These are phyloP conservation scores for Cryptococcus hybrid DNA, from an alignment of 1,284 basidiomycete genomes.

Conservation along the genomic window DNA sequence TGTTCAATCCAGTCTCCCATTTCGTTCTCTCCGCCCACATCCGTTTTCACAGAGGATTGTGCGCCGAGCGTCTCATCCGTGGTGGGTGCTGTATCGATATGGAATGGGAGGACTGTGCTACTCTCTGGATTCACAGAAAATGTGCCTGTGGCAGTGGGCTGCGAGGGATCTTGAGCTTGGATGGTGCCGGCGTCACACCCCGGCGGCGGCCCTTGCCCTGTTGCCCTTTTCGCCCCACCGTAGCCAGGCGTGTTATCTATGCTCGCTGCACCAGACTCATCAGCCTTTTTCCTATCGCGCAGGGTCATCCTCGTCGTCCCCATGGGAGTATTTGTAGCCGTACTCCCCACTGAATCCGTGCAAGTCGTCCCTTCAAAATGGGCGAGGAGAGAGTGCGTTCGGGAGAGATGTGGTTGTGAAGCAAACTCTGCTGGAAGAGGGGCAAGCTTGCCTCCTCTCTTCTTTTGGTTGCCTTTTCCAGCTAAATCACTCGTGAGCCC, in stretches of 20 bases:
- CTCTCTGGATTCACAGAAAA: too few relatives aligned
- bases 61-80: too few relatives aligned
- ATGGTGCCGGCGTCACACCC: not conserved
- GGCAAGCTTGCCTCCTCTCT: constrained; percentile 47
- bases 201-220: not conserved
- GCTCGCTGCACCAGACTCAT: constrained; percentile 10
- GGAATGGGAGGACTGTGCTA: too few relatives aligned
- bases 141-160: not conserved
- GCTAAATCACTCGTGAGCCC: constrained; percentile 48
- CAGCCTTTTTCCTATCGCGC: constrained; percentile 57
- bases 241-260: constrained; percentile 10
- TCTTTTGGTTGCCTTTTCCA: constrained; percentile 66
- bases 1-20: not conserved
- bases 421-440: constrained; percentile 54
- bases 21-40: not conserved
- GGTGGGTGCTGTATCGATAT: too few relatives aligned
- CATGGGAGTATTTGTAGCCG: constrained; percentile 3
- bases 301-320: constrained; percentile 56
- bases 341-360: constrained; percentile 27
- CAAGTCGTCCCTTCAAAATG: constrained; percentile 47
- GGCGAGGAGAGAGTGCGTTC: constrained; percentile 53
- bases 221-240: not conserved
- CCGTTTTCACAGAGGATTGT: too few relatives aligned
- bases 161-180: not conserved
- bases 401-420: constrained; percentile 61